Evolutionary conservation across 768 basidiomycete species (phyloP), one percentile per base, ranked within the genome.

Genomic region (Amanita jacksonii): DNA sequence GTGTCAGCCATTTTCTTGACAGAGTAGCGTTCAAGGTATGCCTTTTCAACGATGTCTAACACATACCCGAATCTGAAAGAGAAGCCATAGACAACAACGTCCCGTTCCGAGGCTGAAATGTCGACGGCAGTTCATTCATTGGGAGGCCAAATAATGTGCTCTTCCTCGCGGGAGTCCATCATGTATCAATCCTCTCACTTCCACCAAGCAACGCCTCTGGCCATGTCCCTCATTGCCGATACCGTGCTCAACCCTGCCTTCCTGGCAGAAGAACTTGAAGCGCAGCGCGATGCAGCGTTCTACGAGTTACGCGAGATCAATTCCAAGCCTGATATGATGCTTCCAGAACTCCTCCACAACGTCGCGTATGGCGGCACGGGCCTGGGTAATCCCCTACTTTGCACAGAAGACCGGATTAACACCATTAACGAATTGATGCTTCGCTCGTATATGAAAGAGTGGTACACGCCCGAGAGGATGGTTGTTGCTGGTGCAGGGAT

Each of bases 151-250:
- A 91, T 98, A 47, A 72, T 85, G 62, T 91, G 86, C 57, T 82
- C 90, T 13, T 87, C 90, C 13, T 84, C 90, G 2, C 74, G 96
- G 36, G 96, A 99, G 61, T 77, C 89, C 16, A 91, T 97, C 57
- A 89, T 96, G 85, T 99, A 98, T 59, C 96, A 98, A 63, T 94
- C 94, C 8, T 89, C 91, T 30, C 85, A 94, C 60, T 93, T 92
- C 57, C 80, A 90, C 52, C 69, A 79, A 49, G 79, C 79, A 31
- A 88, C 92, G 2, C 79, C 86, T 1, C 70, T 79, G 5, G 90
- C 91, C 8, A 59, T 99, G 39, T 83, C 85, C 20, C 76, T 98
- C 49, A 88, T 99, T 48, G 77, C 93, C 25, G 93, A 97, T 62
- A 94, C 93, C 12, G 81, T 88, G 38, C 70, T 84, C 44, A 78